Evolutionary conservation across 2,329 filamentous ascomycete species (phyloP), one percentile per base, ranked within the genome.

Genomic region (Venturia effusa): DNA sequence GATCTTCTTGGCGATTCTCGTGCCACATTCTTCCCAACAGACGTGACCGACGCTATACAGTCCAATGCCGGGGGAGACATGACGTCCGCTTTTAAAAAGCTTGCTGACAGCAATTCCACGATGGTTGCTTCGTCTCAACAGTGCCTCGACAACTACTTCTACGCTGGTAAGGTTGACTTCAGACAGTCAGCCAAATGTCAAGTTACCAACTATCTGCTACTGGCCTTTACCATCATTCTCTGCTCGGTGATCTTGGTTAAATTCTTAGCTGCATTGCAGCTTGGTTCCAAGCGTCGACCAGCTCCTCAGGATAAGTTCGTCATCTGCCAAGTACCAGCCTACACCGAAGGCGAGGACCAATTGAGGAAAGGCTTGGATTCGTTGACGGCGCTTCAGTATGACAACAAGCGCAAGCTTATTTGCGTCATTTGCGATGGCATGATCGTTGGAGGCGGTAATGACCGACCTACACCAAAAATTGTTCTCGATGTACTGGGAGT

Each of bases 341-440:
- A 99, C 73, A 99, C 94, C 0, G 94, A 99, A 79, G 94, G 92
- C 70, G 94, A 99, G 80, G 94, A 99, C 70, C 93, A 92, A 4
- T 80, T 99, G 10, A 84, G 94, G 64, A 95, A 96, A 73, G 93
- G 92, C 62, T 82, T 99, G 2, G 94, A 99, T 74, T 97, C 94
- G 0, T 82, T 97, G 65, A 97, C 94, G 19, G 91, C 92, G 15
- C 83, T 99, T 19, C 88, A 96, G 69, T 99, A 99, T 70, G 94
- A 99, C 77, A 97, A 99, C 78, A 99, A 99, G 80, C 84, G 94
- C 67, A 99, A 99, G 78, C 84, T 99, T 32, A 93, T 99, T 68
- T 94, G 88, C 70, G 90, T 99, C 66, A 90, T 99, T 69, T 99
- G 94, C 72, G 94, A 99, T 71, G 94, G 94, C 77, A 90, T 97